A percentile compares a stretch with the other conserved stretches of the same genome.
phyloP scores from a whole-genome alignment of 352 stramenopile species.

The Phytophthora cryptogea region DNA sequence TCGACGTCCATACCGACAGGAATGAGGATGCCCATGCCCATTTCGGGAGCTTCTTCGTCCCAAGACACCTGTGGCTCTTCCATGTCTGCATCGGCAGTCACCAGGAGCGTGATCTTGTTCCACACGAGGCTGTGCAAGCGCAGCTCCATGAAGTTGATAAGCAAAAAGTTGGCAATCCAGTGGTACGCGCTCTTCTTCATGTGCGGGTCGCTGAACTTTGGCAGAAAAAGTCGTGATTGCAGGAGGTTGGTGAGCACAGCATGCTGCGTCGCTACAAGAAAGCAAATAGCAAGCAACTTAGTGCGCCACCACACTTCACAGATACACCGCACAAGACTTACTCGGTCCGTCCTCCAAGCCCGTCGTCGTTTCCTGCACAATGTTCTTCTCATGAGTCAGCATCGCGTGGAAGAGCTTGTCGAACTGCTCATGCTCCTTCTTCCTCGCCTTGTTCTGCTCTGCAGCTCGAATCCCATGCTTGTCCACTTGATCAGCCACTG shows the following conservation, averaged over 20 bases:
- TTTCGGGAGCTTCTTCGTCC: constrained; percentile 50
- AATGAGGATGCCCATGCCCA: constrained; percentile 75
- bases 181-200: constrained; percentile 68
- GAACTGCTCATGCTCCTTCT: constrained; percentile 56
- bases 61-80: constrained; percentile 52
- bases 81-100: constrained; percentile 49
- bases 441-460: constrained; percentile 47
- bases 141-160: constrained; percentile 85
- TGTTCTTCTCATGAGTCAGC: constrained; percentile 75
- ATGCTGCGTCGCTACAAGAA: constrained; percentile 50
- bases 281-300: background rate
- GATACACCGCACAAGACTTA: constrained; percentile 22
- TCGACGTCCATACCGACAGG: constrained; percentile 62
- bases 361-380: constrained; percentile 73
- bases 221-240: constrained; percentile 60
- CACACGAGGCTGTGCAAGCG: constrained; percentile 79
- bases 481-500: constrained; percentile 35
- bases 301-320: background rate
- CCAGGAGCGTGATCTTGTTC: constrained; percentile 81
- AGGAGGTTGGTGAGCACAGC: constrained; percentile 65
- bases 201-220: constrained; percentile 54
- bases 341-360: constrained; percentile 72
- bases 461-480: constrained; percentile 38
- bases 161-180: constrained; percentile 79
- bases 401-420: constrained; percentile 61